These are phyloP conservation scores for Lanmaoa pseudosensibilis DNA, from an alignment of 768 basidiomycete genomes.

Conservation along the genomic window DNA sequence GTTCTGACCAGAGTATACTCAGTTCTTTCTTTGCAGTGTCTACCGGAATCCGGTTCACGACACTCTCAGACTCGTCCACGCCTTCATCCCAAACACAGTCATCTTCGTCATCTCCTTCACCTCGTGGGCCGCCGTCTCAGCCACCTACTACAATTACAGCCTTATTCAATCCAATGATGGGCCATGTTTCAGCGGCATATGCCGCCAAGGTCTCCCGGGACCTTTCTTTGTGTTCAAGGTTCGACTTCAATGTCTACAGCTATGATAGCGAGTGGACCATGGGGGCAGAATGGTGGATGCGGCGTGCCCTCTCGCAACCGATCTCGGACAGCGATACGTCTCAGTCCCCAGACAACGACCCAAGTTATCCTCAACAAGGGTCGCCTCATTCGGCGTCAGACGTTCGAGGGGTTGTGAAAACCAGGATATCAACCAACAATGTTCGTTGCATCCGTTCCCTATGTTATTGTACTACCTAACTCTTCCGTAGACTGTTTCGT, in stretches of 20 bases:
- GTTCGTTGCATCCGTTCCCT: conserved; percentile 44
- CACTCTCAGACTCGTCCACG: conserved; percentile 76
- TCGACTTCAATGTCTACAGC: conserved; percentile 96
- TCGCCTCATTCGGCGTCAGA: conserved; percentile 28
- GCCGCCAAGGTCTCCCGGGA: conserved; percentile 84
- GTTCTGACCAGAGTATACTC: not conserved
- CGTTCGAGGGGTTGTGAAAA: conserved; percentile 84
- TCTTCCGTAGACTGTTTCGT: conserved; percentile 67
- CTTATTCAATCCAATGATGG: conserved; percentile 94
- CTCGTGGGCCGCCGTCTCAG: conserved; percentile 46
- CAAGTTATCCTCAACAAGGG: conserved; percentile 11
- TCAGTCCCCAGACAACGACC: not conserved
- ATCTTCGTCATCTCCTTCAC: conserved; percentile 35
- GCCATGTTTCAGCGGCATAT: conserved; percentile 89
- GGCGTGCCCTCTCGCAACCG: conserved; percentile 46
- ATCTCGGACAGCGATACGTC: conserved; percentile 12
- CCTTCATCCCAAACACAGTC: conserved; percentile 58
- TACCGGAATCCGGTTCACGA: conserved; percentile 91
- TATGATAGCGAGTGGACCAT: conserved; percentile 96
- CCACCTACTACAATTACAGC: conserved; percentile 95
- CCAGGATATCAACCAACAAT: conserved; percentile 84
- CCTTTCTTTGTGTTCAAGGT: conserved; percentile 83
- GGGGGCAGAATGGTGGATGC: conserved; percentile 96
- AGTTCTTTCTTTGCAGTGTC: conserved; percentile 57
- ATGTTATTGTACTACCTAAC: not conserved